Evolutionary conservation across 139 green algal species (phyloP), one percentile per base, ranked within the genome.

Genomic region (Coccomyxa sp.): DNA sequence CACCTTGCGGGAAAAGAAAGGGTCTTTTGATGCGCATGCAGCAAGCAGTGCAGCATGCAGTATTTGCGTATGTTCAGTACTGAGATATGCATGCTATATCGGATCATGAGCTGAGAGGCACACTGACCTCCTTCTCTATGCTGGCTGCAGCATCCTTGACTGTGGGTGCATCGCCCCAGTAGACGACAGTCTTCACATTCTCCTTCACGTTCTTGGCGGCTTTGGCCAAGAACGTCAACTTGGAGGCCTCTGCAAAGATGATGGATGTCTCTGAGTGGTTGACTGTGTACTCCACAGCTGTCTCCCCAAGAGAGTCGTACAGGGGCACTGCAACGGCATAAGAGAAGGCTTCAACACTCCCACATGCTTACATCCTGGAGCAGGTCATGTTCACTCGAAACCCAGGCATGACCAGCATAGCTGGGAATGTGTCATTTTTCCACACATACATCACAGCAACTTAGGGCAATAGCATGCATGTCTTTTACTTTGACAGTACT

Each of bases 281-380:
- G 16, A 98, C 76, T 82, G 98, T 97, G 89, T 94, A 99, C 87
- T 99, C 93, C 17, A 99, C 88, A 0, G 95, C 93, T 13, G 86
- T 87, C 81, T 96, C 93, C 30, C 96, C 96, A 82, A 99, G 89
- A 0, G 93, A 94, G 83, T 99, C 96, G 81, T 99, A 99, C 76
- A 99, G 88, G 0, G 96, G 96, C 60, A 99, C 96, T 90, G 86
- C 82, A 51, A 11, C 67, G 11, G n/a, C 79, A 81, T 21, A 79
- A 21, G 32, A 79, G 66, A 3, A 75, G 9, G 3, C 21, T 51
- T 51, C 3, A 51, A 16, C 76, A 32, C 7, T 3, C 3, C n/a
- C 23, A 18, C 76, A 80, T 18, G 13, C 31, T 28, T 60, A 28
- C 82, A 91, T 94, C 28, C 89, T 21, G 9, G 10, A 27, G 71